A percentile compares a stretch with the other conserved stretches of the same genome.
phyloP scores from a whole-genome alignment of 345 rosid genomes.

The Carallia pectinifolia region DNA sequence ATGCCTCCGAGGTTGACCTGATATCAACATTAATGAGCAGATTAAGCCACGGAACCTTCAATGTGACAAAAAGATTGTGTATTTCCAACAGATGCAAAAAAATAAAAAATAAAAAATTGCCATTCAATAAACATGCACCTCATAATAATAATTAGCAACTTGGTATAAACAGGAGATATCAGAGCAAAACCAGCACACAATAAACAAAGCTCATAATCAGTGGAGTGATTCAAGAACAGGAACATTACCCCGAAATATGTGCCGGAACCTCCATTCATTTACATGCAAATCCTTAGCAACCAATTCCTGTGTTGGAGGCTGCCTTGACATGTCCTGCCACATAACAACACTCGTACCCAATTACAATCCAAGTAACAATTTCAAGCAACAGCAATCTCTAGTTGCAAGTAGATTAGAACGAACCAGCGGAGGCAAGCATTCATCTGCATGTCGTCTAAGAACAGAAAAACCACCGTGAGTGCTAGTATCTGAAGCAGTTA shows the following conservation, averaged over 20 bases:
- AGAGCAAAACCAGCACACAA: neutral
- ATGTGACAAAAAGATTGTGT: neutral
- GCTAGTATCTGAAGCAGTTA: constrained; percentile 66
- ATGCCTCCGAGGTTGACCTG: constrained; percentile 73
- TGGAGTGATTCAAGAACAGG: neutral
- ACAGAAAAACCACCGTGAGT: constrained; percentile 74
- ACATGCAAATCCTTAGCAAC: constrained; percentile 63
- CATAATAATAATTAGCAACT: neutral
- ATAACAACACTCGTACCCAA: neutral
- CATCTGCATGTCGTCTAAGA: constrained; percentile 59
- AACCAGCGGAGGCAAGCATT: constrained; percentile 64
- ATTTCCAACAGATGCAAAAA: too few relatives aligned
- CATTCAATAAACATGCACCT: neutral
- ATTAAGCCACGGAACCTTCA: neutral
- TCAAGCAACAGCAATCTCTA: neutral
- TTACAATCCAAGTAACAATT: neutral
- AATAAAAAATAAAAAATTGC: too few relatives aligned
- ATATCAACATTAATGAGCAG: constrained; percentile 1
- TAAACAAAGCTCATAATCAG: neutral
- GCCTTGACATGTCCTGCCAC: constrained; percentile 58
- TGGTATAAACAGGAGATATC: neutral
- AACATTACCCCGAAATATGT: constrained; percentile 49
- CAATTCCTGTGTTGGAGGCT: constrained; percentile 68
- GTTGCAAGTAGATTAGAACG: constrained; percentile 6
- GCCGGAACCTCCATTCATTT: constrained; percentile 58